phyloP scores from a whole-genome alignment of 2,329 filamentous ascomycete genomes.

The Coniella vitis region DNA sequence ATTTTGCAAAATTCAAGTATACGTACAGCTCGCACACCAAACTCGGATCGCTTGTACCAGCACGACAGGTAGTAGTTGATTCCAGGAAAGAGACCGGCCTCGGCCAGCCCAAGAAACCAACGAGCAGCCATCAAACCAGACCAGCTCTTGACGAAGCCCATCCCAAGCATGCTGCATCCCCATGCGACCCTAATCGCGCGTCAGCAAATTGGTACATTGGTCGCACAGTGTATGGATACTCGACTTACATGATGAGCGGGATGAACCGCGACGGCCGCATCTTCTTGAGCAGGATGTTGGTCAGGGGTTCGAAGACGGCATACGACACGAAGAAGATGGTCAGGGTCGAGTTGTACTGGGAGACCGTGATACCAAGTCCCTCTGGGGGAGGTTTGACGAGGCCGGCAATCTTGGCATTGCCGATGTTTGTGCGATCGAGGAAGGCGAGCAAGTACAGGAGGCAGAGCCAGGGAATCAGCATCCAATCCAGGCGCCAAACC shows the following conservation, averaged over 20 bases:
- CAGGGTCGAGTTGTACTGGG: slow-evolving; percentile 66
- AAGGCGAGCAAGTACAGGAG: slow-evolving; percentile 70
- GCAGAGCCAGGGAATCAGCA: slow-evolving; percentile 34
- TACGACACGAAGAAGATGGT: slow-evolving; percentile 88
- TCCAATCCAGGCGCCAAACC: slow-evolving; percentile 25
- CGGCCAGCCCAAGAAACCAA: slow-evolving; percentile 66
- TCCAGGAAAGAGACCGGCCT: slow-evolving; percentile 69
- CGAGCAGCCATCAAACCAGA: slow-evolving; percentile 59
- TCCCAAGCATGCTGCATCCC: slow-evolving; percentile 63
- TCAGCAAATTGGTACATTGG: slow-evolving; percentile 5
- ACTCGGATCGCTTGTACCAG: slow-evolving; percentile 72
- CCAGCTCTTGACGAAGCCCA: slow-evolving; percentile 60
- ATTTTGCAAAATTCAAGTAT: too few species aligned
- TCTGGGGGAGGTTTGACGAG: slow-evolving; percentile 25
- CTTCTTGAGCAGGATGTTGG: slow-evolving; percentile 73
- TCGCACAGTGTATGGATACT: neutral
- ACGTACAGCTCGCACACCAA: slow-evolving; percentile 55
- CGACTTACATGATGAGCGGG: slow-evolving; percentile 67
- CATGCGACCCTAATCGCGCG: slow-evolving; percentile 44
- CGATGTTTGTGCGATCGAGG: slow-evolving; percentile 71
- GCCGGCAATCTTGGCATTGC: slow-evolving; percentile 56
- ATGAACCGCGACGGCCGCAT: slow-evolving; percentile 73
- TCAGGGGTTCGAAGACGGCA: slow-evolving; percentile 68
- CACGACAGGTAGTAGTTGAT: slow-evolving; percentile 65
- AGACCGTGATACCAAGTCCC: slow-evolving; percentile 54